phyloP scores from a whole-genome alignment of 306 rosid species.

The Medicago ruthenica region DNA sequence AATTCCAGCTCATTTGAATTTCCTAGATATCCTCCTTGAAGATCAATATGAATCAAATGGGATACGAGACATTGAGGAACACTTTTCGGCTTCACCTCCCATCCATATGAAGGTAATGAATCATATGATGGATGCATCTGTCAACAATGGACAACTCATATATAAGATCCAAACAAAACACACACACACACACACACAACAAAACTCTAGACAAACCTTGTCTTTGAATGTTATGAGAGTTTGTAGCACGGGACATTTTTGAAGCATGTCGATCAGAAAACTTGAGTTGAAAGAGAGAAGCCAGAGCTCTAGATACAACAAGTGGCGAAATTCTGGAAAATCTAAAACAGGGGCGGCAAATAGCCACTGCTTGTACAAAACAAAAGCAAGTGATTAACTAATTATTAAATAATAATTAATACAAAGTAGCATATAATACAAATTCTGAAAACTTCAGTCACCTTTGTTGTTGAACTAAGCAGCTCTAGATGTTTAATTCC shows the following conservation, averaged over 20 bases:
- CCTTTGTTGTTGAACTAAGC: background rate
- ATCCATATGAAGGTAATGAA: background rate
- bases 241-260: background rate
- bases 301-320: background rate
- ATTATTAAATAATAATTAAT: too few relatives aligned
- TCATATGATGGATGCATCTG: background rate
- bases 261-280: background rate
- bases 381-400: background rate
- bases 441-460: background rate
- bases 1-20: background rate
- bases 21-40: background rate
- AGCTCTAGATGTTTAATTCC: background rate
- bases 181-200: background rate
- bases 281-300: background rate
- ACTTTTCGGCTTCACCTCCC: background rate
- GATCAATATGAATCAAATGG: background rate
- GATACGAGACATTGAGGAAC: slow-evolving; percentile 10
- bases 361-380: background rate
- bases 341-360: background rate
- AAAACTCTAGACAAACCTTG: background rate
- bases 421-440: background rate
- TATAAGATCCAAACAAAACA: background rate
- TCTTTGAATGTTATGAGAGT: background rate
- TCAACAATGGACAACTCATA: background rate
- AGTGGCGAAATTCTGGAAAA: background rate